Conservation (phyloP, 2,329 filamentous ascomycete species). For the Fusarium pilosicola region DNA sequence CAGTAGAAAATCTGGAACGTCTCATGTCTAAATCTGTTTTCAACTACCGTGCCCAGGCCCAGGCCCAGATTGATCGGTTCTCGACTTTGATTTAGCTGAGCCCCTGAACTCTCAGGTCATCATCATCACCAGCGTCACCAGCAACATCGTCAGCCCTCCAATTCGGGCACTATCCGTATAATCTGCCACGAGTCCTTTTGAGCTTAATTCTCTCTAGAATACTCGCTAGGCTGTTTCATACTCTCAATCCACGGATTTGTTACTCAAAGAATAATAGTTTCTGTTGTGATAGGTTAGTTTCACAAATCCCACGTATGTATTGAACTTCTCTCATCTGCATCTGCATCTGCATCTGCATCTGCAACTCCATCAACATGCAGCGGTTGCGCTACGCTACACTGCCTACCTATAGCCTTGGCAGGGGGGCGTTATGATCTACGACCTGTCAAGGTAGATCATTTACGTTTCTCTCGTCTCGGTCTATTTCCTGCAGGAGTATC, state of each 20-base stretch:
- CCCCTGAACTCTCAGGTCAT: slow-evolving; percentile 18
- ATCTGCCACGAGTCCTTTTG: not conserved
- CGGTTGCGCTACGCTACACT: not conserved
- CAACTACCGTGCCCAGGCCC: slow-evolving; percentile 13
- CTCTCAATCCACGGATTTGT: slow-evolving; percentile 14
- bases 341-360: slow-evolving; percentile 28
- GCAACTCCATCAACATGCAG: slow-evolving; percentile 22
- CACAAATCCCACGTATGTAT: slow-evolving; percentile 9
- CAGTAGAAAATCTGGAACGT: slow-evolving; percentile 10
- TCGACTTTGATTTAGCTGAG: slow-evolving; percentile 20
- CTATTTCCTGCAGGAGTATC: slow-evolving; percentile 9
- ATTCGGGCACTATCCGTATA: slow-evolving; percentile 39
- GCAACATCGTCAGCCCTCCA: slow-evolving; percentile 19
- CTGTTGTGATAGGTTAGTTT: slow-evolving; percentile 28
- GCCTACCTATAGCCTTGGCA: slow-evolving; percentile 21
- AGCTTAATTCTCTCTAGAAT: slow-evolving; percentile 17
- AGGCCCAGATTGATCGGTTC: slow-evolving; percentile 10
- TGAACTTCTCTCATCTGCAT: slow-evolving; percentile 29
- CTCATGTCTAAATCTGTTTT: not conserved
- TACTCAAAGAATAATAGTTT: slow-evolving; percentile 13
- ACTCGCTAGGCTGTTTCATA: slow-evolving; percentile 20
- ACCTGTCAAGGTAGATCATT: slow-evolving; percentile 26
- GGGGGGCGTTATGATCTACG: slow-evolving; percentile 32
- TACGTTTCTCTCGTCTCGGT: not conserved
- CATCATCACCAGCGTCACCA: slow-evolving; percentile 8